Conservation (phyloP, 2,329 filamentous ascomycete species). For the Trichoderma sp. region DNA sequence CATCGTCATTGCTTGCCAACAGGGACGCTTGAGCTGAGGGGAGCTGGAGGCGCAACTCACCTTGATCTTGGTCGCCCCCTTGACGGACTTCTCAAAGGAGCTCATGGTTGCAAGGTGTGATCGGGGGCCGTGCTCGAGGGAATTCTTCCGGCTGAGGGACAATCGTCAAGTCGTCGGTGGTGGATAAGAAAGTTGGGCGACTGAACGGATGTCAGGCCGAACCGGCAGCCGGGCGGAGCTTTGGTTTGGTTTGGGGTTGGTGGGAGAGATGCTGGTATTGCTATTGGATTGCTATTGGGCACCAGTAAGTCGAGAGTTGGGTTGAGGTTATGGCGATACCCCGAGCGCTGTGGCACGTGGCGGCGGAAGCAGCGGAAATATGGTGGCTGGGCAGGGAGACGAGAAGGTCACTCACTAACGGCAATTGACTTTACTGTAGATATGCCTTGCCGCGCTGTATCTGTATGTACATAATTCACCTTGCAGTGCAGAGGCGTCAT, state of each 20-base stretch:
- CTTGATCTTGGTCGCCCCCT: conserved; percentile 98
- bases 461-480: background rate
- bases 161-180: conserved; percentile 4
- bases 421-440: background rate
- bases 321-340: conserved; percentile 19
- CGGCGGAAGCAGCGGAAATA: conserved; percentile 11
- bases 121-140: conserved; percentile 13
- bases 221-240: conserved; percentile 20
- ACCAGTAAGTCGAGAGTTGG: background rate
- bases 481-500: background rate
- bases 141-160: conserved; percentile 6
- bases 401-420: conserved; percentile 19
- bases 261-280: conserved; percentile 6
- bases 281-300: background rate
- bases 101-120: conserved; percentile 58
- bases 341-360: background rate
- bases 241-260: conserved; percentile 17
- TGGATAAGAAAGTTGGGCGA: conserved; percentile 21
- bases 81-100: conserved; percentile 98
- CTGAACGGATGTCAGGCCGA: conserved; percentile 18
- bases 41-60: conserved; percentile 41
- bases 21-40: background rate
- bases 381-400: conserved; percentile 14
- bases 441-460: background rate
- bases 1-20: background rate